Percentiles rank a stretch among this genome's conserved stretches.
Conservation (phyloP, 805 yeast genomes). For the Ogataea glucozyma region DNA sequence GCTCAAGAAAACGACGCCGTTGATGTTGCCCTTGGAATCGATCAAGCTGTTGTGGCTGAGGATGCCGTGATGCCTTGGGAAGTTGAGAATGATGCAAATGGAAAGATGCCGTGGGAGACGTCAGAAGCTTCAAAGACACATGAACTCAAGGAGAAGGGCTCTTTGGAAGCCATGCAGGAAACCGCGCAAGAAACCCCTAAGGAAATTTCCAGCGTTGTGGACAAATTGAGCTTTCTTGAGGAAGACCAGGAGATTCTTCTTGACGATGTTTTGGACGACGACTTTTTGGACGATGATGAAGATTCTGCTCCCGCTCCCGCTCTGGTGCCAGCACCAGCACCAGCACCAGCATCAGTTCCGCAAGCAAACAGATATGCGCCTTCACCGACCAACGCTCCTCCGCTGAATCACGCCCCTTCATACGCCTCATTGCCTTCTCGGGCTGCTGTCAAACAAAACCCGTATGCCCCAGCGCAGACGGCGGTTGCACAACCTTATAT, state of each 20-base stretch:
- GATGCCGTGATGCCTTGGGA: constrained; percentile 3
- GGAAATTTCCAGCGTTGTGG: no score
- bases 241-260: constrained; percentile 45
- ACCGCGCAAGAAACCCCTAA: no score
- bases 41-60: neutral
- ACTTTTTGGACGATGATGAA: constrained; percentile 34
- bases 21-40: neutral
- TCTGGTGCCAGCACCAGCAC: neutral
- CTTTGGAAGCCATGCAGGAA: no score
- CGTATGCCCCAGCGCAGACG: constrained; percentile 6
- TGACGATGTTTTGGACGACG: constrained; percentile 42
- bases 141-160: no score
- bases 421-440: neutral
- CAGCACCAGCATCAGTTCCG: no score
- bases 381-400: constrained; percentile 3
- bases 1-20: neutral
- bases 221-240: constrained; percentile 44
- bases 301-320: constrained; percentile 5
- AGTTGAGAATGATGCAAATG: constrained; percentile 2
- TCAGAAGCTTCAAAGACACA: no score
- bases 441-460: constrained; percentile 3
- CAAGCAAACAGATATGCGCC: neutral
- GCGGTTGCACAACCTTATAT: neutral
- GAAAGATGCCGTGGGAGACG: constrained; percentile 14
- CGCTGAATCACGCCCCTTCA: neutral